These are phyloP conservation scores for Spergularia bocconei DNA, from an alignment of 148 eudicot species.

Conservation along the genomic window DNA sequence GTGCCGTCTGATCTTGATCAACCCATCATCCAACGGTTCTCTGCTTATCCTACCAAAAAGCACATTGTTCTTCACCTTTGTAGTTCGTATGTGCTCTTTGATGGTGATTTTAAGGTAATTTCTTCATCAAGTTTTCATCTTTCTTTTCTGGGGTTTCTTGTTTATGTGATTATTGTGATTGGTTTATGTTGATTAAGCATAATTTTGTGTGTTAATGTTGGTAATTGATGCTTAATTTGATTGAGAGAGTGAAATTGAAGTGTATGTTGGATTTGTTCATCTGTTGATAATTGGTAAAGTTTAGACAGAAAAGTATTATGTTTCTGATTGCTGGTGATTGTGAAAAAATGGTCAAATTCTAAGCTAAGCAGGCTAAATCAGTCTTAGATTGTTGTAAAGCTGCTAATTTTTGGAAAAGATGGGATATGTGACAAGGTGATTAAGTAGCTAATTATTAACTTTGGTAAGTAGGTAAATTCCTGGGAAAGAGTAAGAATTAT, in stretches of 20 bases:
- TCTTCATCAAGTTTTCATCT: not conserved
- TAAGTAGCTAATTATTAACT: no score
- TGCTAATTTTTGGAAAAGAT: no score
- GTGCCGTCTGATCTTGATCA: constrained; percentile 25
- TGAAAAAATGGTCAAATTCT: no score
- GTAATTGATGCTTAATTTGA: not conserved
- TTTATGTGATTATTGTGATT: not conserved
- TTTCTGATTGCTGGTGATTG: no score
- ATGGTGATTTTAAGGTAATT: constrained; percentile 27
- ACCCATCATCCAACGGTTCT: not conserved
- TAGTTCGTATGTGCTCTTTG: constrained; percentile 22
- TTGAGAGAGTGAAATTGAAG: not conserved
- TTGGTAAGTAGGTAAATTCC: no score
- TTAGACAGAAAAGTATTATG: no score
- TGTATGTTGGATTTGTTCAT: not conserved
- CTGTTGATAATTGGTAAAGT: not conserved
- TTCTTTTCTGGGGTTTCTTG: not conserved
- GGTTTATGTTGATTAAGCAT: not conserved
- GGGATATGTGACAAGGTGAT: no score
- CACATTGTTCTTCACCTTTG: constrained; percentile 28
- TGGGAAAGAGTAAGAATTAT: no score
- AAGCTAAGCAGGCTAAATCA: no score
- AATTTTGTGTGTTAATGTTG: not conserved
- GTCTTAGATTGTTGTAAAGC: no score
- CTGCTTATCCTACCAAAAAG: constrained; percentile 10